Base-by-base conservation (phyloP, 768 basidiomycete genomes). In the Mycena albidolilacea region DNA sequence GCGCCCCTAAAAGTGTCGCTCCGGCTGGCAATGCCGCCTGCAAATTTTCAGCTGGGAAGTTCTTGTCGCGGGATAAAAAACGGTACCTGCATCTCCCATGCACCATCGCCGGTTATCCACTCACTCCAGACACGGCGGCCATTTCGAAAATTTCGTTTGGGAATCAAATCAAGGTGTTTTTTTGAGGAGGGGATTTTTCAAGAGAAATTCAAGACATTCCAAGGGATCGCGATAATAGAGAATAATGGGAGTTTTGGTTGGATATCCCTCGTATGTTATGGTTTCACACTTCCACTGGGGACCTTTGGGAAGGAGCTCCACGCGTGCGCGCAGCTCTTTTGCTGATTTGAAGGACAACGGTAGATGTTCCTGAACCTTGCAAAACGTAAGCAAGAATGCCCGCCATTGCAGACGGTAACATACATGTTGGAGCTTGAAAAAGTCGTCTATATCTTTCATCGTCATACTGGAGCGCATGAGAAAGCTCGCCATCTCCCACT, bases 401-500 rank as follows among this genome's bases (percentile, higher is more conserved):
- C 44, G n/a, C 30, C 8, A 30, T 19, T 35, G 44, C 19, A 30
- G 57, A 9, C 5, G 39, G 19, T n/a, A 43, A 67, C 78, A 64
- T 69, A 83, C 80, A 44, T 80, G 41, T 55, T 77, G 41, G 35
- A 84, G 76, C 7, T 69, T 67, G 37, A 84, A 61, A 46, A 84
- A 80, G 17, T 78, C 67, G 39, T 81, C 72, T 11, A 82, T 79
- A 7, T 69, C 73, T 12, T 72, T 67, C 80, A 82, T 80, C 48
- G 80, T 82, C 52, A 84, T 67, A 21, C 71, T 57, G 7, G 79
- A 81, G 5, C 64, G 69, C 19, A 79, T 66, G 0, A 84, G 76
- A 71, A 79, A 84, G 7, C 71, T 77, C 9, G 76, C 81, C 5
- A 83, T 43, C 72, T 83, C 76, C 83, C 83, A 84, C 61, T 85